Percentiles rank a stretch among this genome's conserved stretches.
Evolutionary conservation across 768 basidiomycete species (phyloP).

Genomic region (Chalciporus pseudorubinellus): DNA sequence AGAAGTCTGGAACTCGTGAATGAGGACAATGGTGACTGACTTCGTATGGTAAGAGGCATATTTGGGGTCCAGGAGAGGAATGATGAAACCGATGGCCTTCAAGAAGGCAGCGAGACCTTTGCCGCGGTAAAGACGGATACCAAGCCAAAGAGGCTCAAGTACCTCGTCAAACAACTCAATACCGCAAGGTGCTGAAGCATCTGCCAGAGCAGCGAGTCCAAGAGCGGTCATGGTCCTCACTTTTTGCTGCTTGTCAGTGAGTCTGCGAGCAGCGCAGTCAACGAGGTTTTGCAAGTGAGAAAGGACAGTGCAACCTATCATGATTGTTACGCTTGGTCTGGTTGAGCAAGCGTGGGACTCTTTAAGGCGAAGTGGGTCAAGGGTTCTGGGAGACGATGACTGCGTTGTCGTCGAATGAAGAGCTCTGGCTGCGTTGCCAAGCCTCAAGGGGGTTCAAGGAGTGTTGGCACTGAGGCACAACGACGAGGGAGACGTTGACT

Average conservation of each 20-base stretch:
- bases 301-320: constrained; percentile 99
- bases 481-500: too few species aligned
- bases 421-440: too few species aligned
- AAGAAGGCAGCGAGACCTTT: constrained; percentile 77
- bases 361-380: too few species aligned
- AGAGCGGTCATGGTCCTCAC: constrained; percentile 80
- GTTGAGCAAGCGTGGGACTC: too few species aligned
- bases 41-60: constrained; percentile 99
- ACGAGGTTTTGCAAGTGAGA: constrained; percentile 96
- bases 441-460: too few species aligned
- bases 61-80: constrained; percentile 99
- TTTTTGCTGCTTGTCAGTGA: constrained; percentile 78
- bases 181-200: constrained; percentile 97
- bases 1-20: constrained; percentile 97
- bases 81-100: constrained; percentile 97
- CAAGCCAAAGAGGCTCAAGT: constrained; percentile 74
- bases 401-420: too few species aligned
- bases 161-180: constrained; percentile 99
- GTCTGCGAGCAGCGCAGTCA: constrained; percentile 85
- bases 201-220: constrained; percentile 86
- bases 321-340: too few species aligned
- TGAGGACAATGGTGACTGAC: constrained; percentile 94
- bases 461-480: too few species aligned
- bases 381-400: too few species aligned
- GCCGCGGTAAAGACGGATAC: constrained; percentile 75